Evolutionary conservation across 2,329 filamentous ascomycete species (phyloP), one percentile per base, ranked within the genome.

Genomic region (Penicillium sp.): DNA sequence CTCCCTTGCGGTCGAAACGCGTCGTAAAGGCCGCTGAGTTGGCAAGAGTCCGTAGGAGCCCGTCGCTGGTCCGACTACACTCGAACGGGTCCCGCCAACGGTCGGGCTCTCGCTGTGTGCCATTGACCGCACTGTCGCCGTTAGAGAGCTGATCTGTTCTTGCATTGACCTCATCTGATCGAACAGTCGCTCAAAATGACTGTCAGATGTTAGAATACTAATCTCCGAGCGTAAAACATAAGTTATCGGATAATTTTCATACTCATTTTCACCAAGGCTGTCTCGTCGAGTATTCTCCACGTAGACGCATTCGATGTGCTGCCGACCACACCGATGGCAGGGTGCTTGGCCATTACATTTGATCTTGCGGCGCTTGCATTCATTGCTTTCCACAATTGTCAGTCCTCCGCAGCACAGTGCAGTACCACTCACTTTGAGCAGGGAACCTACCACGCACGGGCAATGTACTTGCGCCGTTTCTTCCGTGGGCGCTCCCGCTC

Each of bases 121-220:
- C 45, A 96, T 80, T 38, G 83, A 79, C 68, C 84, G 89, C 68
- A 97, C 82, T 65, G 85, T 90, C 57, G 87, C 85, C 68, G 88
- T 90, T 43, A 97, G 83, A 61, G 84, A 83, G 50, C 89, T 86
- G 67, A 97, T 89, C 75, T 96, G 92, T 56, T 93, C 88, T 49
- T 75, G 71, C 71, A 75, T 74, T 2, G 64, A 65, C 20, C 51
- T 66, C 67, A 75, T 73, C 52, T 74, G 71, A 1, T 67, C 64
- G 35, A 72, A 68, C 1, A 75, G 61, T 28, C 57, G 66, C 35
- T 71, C 67, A 10, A 74, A 65, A 17, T 70, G 61, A 15, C 69
- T 71, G 31, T 3, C 28, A 35, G 35, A 38, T 2, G 20, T 39
- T 31, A 35, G 12, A 12, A 20, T 14, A 15, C 31, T 11, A 10